phyloP scores from a whole-genome alignment of 2,329 filamentous ascomycete species.

The Aspergillus ochraceus region DNA sequence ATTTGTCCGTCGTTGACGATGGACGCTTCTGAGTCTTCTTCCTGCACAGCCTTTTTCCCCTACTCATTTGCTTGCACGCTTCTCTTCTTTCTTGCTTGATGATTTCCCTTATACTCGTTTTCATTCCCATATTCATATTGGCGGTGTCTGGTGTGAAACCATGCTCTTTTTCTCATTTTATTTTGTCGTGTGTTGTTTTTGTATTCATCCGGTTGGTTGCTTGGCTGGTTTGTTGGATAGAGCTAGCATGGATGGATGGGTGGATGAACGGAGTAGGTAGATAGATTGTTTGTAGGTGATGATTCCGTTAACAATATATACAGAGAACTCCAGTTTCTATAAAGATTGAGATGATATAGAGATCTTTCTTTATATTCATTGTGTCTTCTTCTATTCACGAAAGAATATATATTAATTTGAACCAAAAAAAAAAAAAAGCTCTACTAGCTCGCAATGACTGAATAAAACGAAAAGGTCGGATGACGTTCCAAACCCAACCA shows the following conservation, averaged over 20 bases:
- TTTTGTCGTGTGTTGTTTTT: not conserved
- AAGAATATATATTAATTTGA: not conserved
- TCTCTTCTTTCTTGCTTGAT: not conserved
- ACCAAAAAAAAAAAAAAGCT: too few species aligned
- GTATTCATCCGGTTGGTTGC: too few species aligned
- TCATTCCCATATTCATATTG: not conserved
- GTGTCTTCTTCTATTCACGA: not conserved
- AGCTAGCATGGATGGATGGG: not conserved
- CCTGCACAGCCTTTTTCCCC: not conserved
- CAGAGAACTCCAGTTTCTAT: not conserved
- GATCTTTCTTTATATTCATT: too few species aligned
- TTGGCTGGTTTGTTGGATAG: not conserved
- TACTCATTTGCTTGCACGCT: not conserved
- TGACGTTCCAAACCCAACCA: too few species aligned
- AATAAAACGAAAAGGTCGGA: too few species aligned
- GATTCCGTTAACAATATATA: not conserved
- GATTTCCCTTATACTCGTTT: not conserved
- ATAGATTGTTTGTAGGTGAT: not conserved
- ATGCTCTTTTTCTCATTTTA: not conserved
- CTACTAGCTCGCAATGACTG: not conserved
- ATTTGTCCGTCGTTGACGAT: not conserved
- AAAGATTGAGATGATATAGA: not conserved
- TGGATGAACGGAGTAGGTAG: not conserved
- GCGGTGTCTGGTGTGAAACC: not conserved
- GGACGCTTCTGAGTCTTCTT: not conserved